These are phyloP conservation scores for Sherardia arvensis DNA, from an alignment of 257 asterid genomes.

Conservation along the genomic window DNA sequence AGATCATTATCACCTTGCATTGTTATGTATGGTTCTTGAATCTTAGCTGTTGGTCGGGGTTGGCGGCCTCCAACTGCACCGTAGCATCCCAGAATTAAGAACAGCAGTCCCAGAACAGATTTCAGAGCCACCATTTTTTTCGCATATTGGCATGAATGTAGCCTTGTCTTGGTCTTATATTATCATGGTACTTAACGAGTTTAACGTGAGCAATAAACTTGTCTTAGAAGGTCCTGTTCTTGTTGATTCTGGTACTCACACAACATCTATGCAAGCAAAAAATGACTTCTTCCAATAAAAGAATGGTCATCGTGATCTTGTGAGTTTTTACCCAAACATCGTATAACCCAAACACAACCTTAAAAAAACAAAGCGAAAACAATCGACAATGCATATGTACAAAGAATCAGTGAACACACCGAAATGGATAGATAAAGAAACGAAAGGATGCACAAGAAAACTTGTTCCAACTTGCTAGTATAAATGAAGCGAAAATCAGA, in stretches of 20 bases:
- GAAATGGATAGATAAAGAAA: background rate
- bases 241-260: constrained; percentile 10
- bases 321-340: background rate
- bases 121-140: constrained; percentile 3
- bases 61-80: constrained; percentile 12
- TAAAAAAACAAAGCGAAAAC: background rate
- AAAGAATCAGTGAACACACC: background rate
- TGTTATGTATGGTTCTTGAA: constrained; percentile 20
- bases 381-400: background rate
- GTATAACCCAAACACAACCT: background rate
- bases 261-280: background rate
- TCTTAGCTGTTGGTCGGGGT: constrained; percentile 6
- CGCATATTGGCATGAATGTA: no score
- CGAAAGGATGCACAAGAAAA: constrained; percentile 1
- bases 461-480: constrained; percentile 11
- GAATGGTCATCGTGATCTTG: background rate
- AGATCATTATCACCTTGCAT: constrained; percentile 20
- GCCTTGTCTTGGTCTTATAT: constrained; percentile 2
- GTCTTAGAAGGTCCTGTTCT: background rate
- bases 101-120: constrained; percentile 7
- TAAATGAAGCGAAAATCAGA: constrained; percentile 6
- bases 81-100: constrained; percentile 4
- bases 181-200: background rate
- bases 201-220: constrained; percentile 6
- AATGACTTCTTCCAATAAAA: background rate